These are phyloP conservation scores for Pseudopediastrum boryanum DNA, from an alignment of 139 green algal species.

Conservation along the genomic window DNA sequence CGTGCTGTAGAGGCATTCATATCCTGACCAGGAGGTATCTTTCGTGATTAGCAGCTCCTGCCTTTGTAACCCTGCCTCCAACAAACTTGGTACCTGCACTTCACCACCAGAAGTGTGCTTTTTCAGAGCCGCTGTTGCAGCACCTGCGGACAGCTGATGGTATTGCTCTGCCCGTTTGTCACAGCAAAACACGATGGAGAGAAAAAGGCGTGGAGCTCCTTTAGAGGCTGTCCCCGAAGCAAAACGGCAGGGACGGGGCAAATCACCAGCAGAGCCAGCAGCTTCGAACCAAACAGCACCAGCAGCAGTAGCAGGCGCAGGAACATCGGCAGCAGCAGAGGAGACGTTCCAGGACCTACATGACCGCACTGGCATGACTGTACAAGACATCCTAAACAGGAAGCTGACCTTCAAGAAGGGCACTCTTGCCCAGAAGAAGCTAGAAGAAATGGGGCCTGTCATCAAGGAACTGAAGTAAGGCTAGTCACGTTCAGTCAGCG, in stretches of 20 bases:
- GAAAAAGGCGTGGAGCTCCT: slow-evolving; percentile 39
- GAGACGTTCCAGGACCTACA: slow-evolving; percentile 60
- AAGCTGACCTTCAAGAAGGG: slow-evolving; percentile 49
- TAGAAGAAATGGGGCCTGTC: slow-evolving; percentile 60
- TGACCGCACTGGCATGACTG: slow-evolving; percentile 41
- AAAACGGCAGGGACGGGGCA: slow-evolving; percentile 27
- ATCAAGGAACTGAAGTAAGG: slow-evolving; percentile 68
- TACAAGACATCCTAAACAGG: slow-evolving; percentile 47
- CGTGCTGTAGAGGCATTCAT: too few relatives aligned
- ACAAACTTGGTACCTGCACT: background rate
- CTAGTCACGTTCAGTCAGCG: too few relatives aligned
- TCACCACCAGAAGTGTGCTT: background rate
- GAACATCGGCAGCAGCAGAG: slow-evolving; percentile 32
- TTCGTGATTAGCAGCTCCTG: too few relatives aligned
- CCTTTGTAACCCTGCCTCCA: too few relatives aligned
- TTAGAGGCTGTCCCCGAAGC: slow-evolving; percentile 37
- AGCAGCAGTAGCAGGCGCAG: slow-evolving; percentile 4
- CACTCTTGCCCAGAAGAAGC: slow-evolving; percentile 58
- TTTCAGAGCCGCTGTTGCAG: background rate
- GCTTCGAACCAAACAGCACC: background rate
- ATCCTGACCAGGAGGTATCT: too few relatives aligned
- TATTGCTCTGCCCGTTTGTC: background rate
- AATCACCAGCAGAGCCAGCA: too few relatives aligned
- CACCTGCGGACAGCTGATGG: too few relatives aligned
- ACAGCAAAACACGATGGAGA: slow-evolving; percentile 24